Base-by-base conservation (phyloP, 306 rosid species). In the Cucurbita ficifolia region DNA sequence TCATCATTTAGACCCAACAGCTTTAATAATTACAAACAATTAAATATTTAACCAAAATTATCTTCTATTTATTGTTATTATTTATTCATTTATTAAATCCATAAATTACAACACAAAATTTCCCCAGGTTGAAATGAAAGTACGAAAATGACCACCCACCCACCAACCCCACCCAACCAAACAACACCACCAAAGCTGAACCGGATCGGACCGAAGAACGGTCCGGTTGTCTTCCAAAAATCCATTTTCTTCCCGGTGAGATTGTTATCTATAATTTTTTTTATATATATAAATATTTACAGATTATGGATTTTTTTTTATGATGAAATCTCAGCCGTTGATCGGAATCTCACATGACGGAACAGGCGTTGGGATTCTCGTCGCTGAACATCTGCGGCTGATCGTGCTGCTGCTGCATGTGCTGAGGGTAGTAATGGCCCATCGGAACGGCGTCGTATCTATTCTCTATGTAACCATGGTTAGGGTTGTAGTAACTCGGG, bases 281-380 rank as follows among this genome's bases (percentile, higher is more conserved):
- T 42, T 9, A 18, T 52, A 10, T 2, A 5, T 9, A 18, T 52
- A 10, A 1, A 5, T 63, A 75, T 57, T 57, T 74, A 74, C 77
- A 50, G 38, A 21, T 62, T 35, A 29, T 18, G 68, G 72, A 61
- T 17, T 48, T 49, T 7, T 55, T 40, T 59, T 29, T 5, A 0
- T 3, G 46, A 48, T 19, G 36, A 18, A 42, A 24, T 21, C 56
- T 59, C 68, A 35, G 40, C 78, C 72, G 78, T 38, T 22, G 72
- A 75, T 61, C 16, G 19, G 42, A 43, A 35, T 49, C 42, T 84
- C 83, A 86, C 95, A 88, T 86, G 49, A 88, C 0, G 13, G 85
- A 84, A 80, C 95, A 88, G 0, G 89, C 89, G 70, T 88, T 84
- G 0, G 95, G 95, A 74, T 88, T 88, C 81, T 88, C 95, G n/a